Evolutionary conservation across 805 yeast genomes (phyloP), one percentile per base, ranked within the genome.

Genomic region (Kodamaea hsintzibuensis): DNA sequence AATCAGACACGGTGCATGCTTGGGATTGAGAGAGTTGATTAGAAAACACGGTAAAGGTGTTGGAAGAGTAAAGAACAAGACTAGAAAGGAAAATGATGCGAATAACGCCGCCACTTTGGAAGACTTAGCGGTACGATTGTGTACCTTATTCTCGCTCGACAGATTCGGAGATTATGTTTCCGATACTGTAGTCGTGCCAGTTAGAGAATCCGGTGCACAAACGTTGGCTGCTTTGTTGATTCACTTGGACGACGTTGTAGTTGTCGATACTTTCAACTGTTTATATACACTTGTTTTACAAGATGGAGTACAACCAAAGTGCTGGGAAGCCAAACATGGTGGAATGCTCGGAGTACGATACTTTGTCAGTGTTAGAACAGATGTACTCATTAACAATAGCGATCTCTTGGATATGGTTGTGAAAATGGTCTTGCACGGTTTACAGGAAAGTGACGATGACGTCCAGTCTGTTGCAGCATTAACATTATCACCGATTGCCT

Each of bases 311-410:
- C 64, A 73, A 14, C 83, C 87, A 2, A 70, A 66, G 54, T 81
- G 91, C 52, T 95, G 99, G 99, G 98, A 96, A 67, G 98, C 97
- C 2, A 89, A 95, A 55, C 99, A 95, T 75, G 99, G 98, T 61
- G 99, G 98, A 48, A 85, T 95, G 86, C 80, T 95, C 10, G 99
- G 98, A 0, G 76, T 95, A 50, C 78, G 96, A 50, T 95, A 95
- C 69, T 86, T 95, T 61, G 99, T 93, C 9, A 87, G 96, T 55
- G 91, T 93, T 2, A 80, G 96, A 61, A 84, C 91, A 0, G 95
- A 89, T 58, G 79, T 91, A n/a, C 73, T 93, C 18, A 75, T 86
- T 33, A 69, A 78, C 10, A 80, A 82, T 51, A 79, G 83, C 1
- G 77, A 83, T 13, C 67, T 85, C 33, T 74, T 95, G 37, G 87